phyloP scores from a whole-genome alignment of 148 eudicot species.

The Rhododendron kiyosumense region DNA sequence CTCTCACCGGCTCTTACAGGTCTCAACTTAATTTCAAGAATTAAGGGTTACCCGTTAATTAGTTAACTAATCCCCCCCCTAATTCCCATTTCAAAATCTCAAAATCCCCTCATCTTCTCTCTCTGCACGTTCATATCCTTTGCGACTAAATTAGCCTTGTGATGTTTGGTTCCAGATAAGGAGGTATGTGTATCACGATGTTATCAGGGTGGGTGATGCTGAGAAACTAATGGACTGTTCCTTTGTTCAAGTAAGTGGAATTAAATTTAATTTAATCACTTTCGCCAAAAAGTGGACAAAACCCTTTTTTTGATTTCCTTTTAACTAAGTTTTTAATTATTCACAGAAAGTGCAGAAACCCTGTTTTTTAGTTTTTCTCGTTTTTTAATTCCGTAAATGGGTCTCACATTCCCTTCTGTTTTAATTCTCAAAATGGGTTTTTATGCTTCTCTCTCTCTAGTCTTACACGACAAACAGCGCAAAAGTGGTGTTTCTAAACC shows the following conservation, averaged over 20 bases:
- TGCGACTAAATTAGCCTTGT: neutral
- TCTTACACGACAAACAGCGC: constrained; percentile 40
- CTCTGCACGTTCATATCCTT: neutral
- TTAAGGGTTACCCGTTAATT: too few species aligned
- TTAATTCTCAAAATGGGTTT: neutral
- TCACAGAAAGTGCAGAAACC: neutral
- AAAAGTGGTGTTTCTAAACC: constrained; percentile 44
- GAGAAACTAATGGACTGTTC: constrained; percentile 47
- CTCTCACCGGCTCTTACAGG: constrained; percentile 54
- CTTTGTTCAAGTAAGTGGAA: constrained; percentile 43
- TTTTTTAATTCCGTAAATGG: neutral
- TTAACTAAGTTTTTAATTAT: neutral
- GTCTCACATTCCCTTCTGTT: neutral
- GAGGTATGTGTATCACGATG: constrained; percentile 53
- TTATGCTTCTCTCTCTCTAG: constrained; percentile 15
- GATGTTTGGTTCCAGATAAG: constrained; percentile 37
- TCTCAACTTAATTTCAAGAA: neutral
- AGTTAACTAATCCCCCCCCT: neutral
- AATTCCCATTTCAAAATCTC: neutral
- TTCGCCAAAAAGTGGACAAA: neutral
- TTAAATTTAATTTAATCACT: neutral
- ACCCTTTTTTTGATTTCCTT: neutral
- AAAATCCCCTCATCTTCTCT: neutral
- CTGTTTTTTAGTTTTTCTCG: neutral
- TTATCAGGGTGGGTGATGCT: constrained; percentile 47